Conservation (phyloP, 495 filamentous ascomycete species). For the Annulohypoxylon nitens region DNA sequence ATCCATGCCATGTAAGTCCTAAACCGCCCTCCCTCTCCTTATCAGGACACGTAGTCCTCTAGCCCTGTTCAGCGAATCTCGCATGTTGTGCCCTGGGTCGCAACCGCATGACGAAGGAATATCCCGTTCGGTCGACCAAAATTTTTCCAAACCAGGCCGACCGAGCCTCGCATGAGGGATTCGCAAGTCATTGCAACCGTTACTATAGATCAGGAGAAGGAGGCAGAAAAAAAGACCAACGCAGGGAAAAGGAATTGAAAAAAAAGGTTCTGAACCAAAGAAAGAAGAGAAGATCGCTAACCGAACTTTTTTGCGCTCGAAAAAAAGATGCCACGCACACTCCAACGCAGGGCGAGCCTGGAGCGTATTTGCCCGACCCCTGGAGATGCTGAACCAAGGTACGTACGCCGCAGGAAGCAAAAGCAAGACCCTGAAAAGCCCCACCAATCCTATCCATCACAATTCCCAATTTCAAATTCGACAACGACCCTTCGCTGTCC, state of each 20-base stretch:
- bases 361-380: slow-evolving; percentile 63
- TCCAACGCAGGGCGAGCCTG: slow-evolving; percentile 66
- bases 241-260: not conserved
- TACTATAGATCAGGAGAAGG: no score
- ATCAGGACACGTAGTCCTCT: slow-evolving; percentile 56
- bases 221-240: not conserved
- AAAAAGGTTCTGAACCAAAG: no score
- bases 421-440: slow-evolving; percentile 3
- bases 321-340: slow-evolving; percentile 65
- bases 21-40: not conserved
- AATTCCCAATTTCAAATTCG: not conserved
- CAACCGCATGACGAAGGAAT: slow-evolving; percentile 9
- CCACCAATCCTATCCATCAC: not conserved
- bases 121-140: slow-evolving; percentile 30
- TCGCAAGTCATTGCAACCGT: slow-evolving; percentile 8
- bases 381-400: slow-evolving; percentile 69
- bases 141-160: not conserved
- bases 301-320: not conserved
- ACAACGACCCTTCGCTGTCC: not conserved
- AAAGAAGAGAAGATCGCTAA: slow-evolving; percentile 34
- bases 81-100: not conserved
- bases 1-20: slow-evolving; percentile 44
- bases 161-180: slow-evolving; percentile 6
- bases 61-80: slow-evolving; percentile 51
- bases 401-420: slow-evolving; percentile 32